phyloP scores from a whole-genome alignment of 225 moss, liverwort and hornwort species.

The Climacium dendroides region DNA sequence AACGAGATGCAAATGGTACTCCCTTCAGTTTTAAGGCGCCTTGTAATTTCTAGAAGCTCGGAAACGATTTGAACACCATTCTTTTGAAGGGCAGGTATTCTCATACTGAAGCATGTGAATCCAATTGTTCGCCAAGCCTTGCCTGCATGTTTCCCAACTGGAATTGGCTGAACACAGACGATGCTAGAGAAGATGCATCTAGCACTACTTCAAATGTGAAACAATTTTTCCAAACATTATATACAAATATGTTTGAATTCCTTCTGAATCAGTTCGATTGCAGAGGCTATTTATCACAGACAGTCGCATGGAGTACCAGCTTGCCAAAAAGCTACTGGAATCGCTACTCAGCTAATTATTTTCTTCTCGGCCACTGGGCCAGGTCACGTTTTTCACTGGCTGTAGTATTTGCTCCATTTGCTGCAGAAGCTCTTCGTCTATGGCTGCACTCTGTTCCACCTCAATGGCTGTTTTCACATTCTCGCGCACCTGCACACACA shows the following conservation, averaged over 20 bases:
- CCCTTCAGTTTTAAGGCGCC: background rate
- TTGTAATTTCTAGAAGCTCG: background rate
- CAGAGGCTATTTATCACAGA: background rate
- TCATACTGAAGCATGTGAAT: background rate
- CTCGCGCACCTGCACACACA: conserved; percentile 43
- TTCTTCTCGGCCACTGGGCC: conserved; percentile 71
- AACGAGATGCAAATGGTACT: background rate
- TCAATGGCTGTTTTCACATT: conserved; percentile 65
- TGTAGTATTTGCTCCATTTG: conserved; percentile 59
- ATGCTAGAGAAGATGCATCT: background rate
- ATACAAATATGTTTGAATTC: background rate
- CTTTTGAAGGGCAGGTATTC: background rate
- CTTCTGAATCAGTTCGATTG: background rate
- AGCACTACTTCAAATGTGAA: background rate
- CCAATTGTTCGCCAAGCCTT: background rate
- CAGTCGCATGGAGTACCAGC: background rate
- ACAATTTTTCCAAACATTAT: background rate
- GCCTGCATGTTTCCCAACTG: background rate
- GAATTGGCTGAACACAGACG: background rate
- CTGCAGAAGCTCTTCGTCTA: conserved; percentile 44
- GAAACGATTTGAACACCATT: background rate
- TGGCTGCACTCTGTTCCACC: conserved; percentile 20
- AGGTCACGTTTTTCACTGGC: conserved; percentile 73
- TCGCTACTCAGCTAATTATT: conserved; percentile 28
- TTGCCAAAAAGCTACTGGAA: background rate